A percentile compares a stretch with the other conserved stretches of the same genome.
Conservation (phyloP, 1,139 yeast genomes). For the Saccharomyces hybrid region DNA sequence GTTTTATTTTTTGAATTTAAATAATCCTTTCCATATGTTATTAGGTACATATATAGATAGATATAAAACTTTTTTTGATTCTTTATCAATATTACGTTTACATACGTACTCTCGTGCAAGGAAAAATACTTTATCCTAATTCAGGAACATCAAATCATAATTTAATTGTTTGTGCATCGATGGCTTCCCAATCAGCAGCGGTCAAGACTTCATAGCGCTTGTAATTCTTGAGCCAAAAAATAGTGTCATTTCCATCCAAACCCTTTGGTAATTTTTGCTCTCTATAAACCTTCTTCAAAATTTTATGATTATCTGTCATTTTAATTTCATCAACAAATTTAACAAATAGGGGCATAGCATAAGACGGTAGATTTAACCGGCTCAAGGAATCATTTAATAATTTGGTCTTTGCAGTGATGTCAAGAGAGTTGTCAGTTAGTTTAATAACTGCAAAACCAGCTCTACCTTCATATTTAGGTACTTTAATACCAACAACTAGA, state of each 20-base stretch:
- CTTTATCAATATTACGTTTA: background rate
- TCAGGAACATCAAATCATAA: slow-evolving; percentile 13
- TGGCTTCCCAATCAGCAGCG: slow-evolving; percentile 50
- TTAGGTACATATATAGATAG: background rate
- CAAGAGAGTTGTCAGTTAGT: slow-evolving; percentile 35
- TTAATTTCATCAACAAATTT: slow-evolving; percentile 57
- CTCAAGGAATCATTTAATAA: slow-evolving; percentile 34
- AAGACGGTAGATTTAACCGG: slow-evolving; percentile 60
- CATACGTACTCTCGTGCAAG: background rate
- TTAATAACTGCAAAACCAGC: slow-evolving; percentile 85
- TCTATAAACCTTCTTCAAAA: slow-evolving; percentile 69
- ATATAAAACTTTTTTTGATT: background rate
- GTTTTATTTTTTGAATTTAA: background rate
- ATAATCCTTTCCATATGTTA: background rate
- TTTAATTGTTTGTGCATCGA: slow-evolving; percentile 31
- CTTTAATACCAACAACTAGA: slow-evolving; percentile 83
- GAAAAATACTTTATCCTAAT: slow-evolving; percentile 4
- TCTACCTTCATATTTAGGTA: slow-evolving; percentile 88
- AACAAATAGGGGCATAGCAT: slow-evolving; percentile 79
- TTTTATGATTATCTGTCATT: slow-evolving; percentile 77
- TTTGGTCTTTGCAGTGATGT: slow-evolving; percentile 30
- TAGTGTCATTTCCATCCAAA: slow-evolving; percentile 46
- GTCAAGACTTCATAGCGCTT: slow-evolving; percentile 50
- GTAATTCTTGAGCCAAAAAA: slow-evolving; percentile 61
- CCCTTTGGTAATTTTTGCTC: slow-evolving; percentile 74